A percentile compares a stretch with the other conserved stretches of the same genome.
phyloP scores from a whole-genome alignment of 441 rosid species.

The Metrosideros polymorpha region DNA sequence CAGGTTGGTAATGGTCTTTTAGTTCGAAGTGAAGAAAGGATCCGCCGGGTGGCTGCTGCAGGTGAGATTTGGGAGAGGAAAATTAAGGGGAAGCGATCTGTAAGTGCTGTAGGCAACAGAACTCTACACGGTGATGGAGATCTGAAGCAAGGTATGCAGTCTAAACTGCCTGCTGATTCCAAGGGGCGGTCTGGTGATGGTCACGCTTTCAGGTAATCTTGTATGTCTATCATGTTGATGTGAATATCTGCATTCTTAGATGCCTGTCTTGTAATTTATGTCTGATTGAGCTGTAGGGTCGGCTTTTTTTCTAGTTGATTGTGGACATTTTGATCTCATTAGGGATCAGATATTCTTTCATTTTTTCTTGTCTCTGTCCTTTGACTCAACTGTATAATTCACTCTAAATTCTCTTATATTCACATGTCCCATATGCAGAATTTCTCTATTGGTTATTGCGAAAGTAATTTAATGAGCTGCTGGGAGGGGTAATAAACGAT shows the following conservation, averaged over 20 bases:
- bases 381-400: neutral
- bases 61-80: conserved; percentile 95
- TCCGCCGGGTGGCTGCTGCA: conserved; percentile 67
- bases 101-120: conserved; percentile 64
- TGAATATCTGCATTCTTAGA: neutral
- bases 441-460: neutral
- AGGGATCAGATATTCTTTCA: neutral
- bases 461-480: neutral
- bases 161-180: conserved; percentile 49
- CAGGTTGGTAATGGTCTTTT: conserved; percentile 43
- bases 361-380: neutral
- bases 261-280: neutral
- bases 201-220: conserved; percentile 55
- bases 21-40: conserved; percentile 60
- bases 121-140: conserved; percentile 50
- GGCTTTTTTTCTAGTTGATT: neutral
- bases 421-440: neutral
- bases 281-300: neutral
- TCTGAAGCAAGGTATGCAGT: conserved; percentile 42
- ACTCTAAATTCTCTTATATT: neutral
- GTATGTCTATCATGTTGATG: neutral
- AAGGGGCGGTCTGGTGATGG: conserved; percentile 65
- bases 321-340: neutral
- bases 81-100: conserved; percentile 89
- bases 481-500: neutral